Evolutionary conservation across 2,329 filamentous ascomycete genomes (phyloP), one percentile per base, ranked within the genome.

Genomic region (Penicillium olsonii): DNA sequence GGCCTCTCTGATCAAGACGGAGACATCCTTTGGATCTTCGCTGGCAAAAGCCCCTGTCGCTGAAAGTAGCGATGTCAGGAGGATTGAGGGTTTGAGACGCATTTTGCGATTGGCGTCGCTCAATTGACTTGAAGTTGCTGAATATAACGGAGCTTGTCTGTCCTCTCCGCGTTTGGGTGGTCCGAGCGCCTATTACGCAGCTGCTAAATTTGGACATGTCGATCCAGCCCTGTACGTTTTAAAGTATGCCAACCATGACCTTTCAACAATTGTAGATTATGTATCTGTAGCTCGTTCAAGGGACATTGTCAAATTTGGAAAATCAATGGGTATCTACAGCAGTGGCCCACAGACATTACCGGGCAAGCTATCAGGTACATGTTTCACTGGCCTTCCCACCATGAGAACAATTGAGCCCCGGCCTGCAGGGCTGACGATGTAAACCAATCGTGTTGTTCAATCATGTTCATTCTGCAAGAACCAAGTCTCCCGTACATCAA

Each of bases 401-500:
- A n/a, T n/a, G n/a, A n/a, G n/a, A n/a, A n/a, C n/a, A n/a, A n/a
- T n/a, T n/a, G n/a, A n/a, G n/a, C n/a, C n/a, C n/a, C n/a, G n/a
- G n/a, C n/a, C n/a, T n/a, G n/a, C n/a, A n/a, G n/a, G n/a, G n/a
- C n/a, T n/a, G 27, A 42, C 15, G 31, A 11, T 26, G 22, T 24
- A 42, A 27, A 29, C 22, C 9, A 18, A n/a, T n/a, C n/a, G n/a
- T n/a, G n/a, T n/a, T n/a, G n/a, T 40, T 43, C 29, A 42, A 45
- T 17, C 12, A 31, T 53, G 60, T 40, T 57, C 57, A 11, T 56
- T 50, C 45, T 59, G 67, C 15, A 65, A 14, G 52, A 61, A 74
- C 71, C 70, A 74, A 41, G 61, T 62, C 46, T 75, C 68, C 37
- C 74, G 63, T 37, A 76, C 62, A 34, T 76, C 74, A 63, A 69